Conservation (phyloP, 179 eudicot species). For the Heliamphora pulchella region DNA sequence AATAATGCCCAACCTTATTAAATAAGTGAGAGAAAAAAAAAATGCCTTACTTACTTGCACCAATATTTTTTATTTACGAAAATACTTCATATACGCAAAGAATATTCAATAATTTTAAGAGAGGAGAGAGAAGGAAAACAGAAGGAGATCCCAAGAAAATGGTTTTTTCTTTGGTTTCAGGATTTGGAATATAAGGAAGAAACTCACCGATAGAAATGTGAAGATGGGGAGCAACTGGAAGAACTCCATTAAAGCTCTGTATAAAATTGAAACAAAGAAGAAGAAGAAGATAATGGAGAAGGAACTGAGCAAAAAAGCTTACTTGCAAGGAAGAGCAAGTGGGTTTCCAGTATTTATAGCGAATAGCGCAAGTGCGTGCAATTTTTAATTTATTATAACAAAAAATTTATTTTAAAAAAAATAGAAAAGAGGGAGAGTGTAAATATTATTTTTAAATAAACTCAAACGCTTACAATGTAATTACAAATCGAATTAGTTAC, state of each 20-base stretch:
- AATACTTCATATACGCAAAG: too few species aligned
- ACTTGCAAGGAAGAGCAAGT: not conserved
- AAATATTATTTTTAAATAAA: too few species aligned
- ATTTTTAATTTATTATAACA: too few species aligned
- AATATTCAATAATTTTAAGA: too few species aligned
- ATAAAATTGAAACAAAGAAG: not conserved
- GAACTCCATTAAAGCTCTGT: slow-evolving; percentile 20
- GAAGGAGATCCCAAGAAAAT: not conserved
- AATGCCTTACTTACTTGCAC: too few species aligned
- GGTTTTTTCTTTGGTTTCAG: not conserved
- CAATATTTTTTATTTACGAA: too few species aligned
- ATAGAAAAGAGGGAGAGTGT: too few species aligned
- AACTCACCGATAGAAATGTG: slow-evolving; percentile 30
- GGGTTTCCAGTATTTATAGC: slow-evolving; percentile 7
- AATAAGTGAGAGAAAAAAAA: too few species aligned
- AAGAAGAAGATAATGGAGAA: not conserved
- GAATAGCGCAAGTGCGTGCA: not conserved
- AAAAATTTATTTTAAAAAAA: too few species aligned
- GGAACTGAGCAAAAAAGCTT: not conserved
- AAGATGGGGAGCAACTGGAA: slow-evolving; percentile 13
- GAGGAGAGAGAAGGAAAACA: not conserved
- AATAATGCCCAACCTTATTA: too few species aligned
- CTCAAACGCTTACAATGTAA: too few species aligned
- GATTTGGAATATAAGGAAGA: not conserved
- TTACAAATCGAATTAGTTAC: too few species aligned